Evolutionary conservation across 257 asterid genomes (phyloP).

Genomic region (Linaria vulgaris): DNA sequence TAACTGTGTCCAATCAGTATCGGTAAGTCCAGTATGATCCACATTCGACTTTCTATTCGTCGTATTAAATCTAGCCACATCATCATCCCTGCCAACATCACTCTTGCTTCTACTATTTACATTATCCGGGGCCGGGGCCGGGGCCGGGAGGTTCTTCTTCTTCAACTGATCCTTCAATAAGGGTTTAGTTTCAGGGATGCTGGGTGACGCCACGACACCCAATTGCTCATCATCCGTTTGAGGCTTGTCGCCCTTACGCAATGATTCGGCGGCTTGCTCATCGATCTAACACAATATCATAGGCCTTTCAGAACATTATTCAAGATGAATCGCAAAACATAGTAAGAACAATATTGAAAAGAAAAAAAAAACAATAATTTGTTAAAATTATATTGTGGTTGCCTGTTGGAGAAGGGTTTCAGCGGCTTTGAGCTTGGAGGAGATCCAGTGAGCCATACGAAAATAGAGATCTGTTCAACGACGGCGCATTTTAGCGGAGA

Average conservation of each 20-base stretch:
- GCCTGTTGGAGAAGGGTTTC: constrained; percentile 93
- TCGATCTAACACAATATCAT: constrained; percentile 73
- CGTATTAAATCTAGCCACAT: constrained; percentile 27
- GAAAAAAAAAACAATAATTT: background rate
- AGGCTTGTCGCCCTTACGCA: constrained; percentile 64
- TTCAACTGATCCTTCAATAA: constrained; percentile 75
- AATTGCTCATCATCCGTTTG: constrained; percentile 53
- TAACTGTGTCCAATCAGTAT: constrained; percentile 94
- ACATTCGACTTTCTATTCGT: constrained; percentile 38
- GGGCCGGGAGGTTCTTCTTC: too few relatives aligned
- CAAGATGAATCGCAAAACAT: background rate
- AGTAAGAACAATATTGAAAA: background rate
- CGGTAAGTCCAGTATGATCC: constrained; percentile 52
- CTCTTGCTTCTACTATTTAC: constrained; percentile 37
- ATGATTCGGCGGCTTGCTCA: constrained; percentile 97
- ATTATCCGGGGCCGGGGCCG: constrained; percentile 35
- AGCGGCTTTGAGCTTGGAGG: constrained; percentile 97
- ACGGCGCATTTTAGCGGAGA: constrained; percentile 27
- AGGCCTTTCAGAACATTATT: too few relatives aligned
- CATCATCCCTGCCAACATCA: constrained; percentile 43
- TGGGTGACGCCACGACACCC: constrained; percentile 39
- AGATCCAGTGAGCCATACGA: constrained; percentile 96
- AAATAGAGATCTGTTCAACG: constrained; percentile 2
- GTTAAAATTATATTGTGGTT: constrained; percentile 16
- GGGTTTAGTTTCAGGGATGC: constrained; percentile 50